These are phyloP conservation scores for Licmophora abbreviata DNA, from an alignment of 108 stramenopile species.

Conservation along the genomic window DNA sequence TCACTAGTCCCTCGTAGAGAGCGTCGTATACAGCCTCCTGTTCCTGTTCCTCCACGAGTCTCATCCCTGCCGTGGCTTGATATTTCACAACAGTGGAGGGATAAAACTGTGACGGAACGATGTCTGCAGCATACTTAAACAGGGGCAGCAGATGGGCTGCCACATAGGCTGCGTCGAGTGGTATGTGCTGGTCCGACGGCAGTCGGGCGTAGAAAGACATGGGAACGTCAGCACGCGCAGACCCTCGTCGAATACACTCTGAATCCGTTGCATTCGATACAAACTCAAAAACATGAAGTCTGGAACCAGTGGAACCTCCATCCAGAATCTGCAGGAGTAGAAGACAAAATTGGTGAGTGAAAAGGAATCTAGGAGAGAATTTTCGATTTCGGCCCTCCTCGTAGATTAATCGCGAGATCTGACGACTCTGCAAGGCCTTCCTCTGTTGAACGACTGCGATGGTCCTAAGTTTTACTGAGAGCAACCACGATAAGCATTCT, in stretches of 20 bases:
- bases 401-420: background rate
- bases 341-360: background rate
- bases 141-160: slow-evolving; percentile 74
- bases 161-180: slow-evolving; percentile 36
- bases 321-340: slow-evolving; percentile 82
- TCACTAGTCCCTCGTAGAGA: slow-evolving; percentile 58
- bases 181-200: background rate
- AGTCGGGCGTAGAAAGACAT: slow-evolving; percentile 62
- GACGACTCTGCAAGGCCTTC: too few species aligned
- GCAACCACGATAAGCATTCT: too few species aligned
- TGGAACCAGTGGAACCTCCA: slow-evolving; percentile 83
- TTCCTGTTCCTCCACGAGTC: slow-evolving; percentile 46
- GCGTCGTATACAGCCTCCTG: slow-evolving; percentile 71
- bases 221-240: slow-evolving; percentile 60
- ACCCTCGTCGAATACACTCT: slow-evolving; percentile 66
- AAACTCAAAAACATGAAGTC: slow-evolving; percentile 80
- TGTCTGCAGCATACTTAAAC: slow-evolving; percentile 67
- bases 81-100: slow-evolving; percentile 58
- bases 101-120: slow-evolving; percentile 61
- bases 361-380: background rate
- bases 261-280: slow-evolving; percentile 13
- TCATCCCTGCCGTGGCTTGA: slow-evolving; percentile 84
- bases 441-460: too few species aligned
- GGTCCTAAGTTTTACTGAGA: too few species aligned
- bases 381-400: background rate